Evolutionary conservation across 129 eudicot species (phyloP).

Genomic region (Flaveria linearis): DNA sequence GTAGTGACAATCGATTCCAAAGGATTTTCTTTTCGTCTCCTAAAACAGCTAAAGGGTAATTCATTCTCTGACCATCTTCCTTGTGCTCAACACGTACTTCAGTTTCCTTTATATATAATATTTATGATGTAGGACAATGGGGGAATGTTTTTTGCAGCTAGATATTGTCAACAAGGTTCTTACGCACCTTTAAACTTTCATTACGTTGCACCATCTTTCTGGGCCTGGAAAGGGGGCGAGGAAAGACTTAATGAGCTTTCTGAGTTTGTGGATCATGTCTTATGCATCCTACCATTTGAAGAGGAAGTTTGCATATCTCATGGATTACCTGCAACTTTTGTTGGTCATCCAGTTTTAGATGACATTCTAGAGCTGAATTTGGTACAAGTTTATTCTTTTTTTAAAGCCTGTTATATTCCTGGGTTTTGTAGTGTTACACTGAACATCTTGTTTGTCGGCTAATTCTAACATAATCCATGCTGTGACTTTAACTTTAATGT

Average conservation of each 20-base stretch:
- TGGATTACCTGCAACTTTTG: slow-evolving; percentile 84
- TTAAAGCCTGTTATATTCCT: slow-evolving; percentile 11
- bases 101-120: slow-evolving; percentile 34
- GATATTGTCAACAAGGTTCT: slow-evolving; percentile 47
- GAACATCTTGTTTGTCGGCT: not conserved
- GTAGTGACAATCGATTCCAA: slow-evolving; percentile 90
- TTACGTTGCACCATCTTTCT: slow-evolving; percentile 94
- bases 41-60: slow-evolving; percentile 76
- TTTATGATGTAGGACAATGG: slow-evolving; percentile 55
- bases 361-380: slow-evolving; percentile 57
- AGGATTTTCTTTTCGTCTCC: slow-evolving; percentile 87
- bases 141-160: slow-evolving; percentile 80
- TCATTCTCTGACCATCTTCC: not conserved
- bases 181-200: slow-evolving; percentile 72
- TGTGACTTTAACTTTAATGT: slow-evolving; percentile 23
- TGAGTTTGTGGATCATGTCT: slow-evolving; percentile 71
- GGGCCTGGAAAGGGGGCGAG: slow-evolving; percentile 99
- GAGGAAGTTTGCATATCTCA: slow-evolving; percentile 60
- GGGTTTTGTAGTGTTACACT: not conserved
- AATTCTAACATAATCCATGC: slow-evolving; percentile 12
- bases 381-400: slow-evolving; percentile 36
- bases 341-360: slow-evolving; percentile 91
- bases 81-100: not conserved
- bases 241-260: slow-evolving; percentile 73
- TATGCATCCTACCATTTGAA: slow-evolving; percentile 94